Conservation (phyloP, 179 eudicot species). For the Silene noctiflora region DNA sequence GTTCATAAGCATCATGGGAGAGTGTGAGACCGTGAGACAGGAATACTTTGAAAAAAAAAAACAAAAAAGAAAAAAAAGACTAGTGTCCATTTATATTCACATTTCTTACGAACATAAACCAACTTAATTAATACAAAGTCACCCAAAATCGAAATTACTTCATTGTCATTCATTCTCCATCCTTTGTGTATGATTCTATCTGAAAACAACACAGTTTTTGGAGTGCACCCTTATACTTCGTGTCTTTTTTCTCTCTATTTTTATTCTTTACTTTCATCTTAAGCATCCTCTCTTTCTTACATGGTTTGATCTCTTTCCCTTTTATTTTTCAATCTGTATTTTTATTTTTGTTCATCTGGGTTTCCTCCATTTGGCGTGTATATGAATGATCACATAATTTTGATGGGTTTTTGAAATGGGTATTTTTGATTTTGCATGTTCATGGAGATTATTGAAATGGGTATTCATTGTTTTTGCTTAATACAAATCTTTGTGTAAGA, state of each 20-base stretch:
- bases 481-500: too few relatives aligned
- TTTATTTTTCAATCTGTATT: neutral
- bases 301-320: conserved; percentile 22
- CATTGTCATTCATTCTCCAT: neutral
- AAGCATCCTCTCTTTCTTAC: conserved; percentile 20
- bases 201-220: conserved; percentile 21
- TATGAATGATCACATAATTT: neutral
- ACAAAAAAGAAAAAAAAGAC: neutral
- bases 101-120: neutral
- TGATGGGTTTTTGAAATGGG: conserved; percentile 15
- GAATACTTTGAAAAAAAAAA: neutral
- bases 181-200: conserved; percentile 4
- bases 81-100: neutral
- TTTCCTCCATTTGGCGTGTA: neutral
- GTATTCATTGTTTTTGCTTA: neutral
- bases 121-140: neutral
- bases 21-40: neutral
- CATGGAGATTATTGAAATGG: neutral
- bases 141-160: neutral
- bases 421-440: neutral
- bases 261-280: conserved; percentile 29
- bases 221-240: conserved; percentile 22
- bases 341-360: neutral
- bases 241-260: conserved; percentile 19
- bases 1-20: neutral